phyloP scores from a whole-genome alignment of 176 grass and related monocot species.

The Tuctoria greenei region DNA sequence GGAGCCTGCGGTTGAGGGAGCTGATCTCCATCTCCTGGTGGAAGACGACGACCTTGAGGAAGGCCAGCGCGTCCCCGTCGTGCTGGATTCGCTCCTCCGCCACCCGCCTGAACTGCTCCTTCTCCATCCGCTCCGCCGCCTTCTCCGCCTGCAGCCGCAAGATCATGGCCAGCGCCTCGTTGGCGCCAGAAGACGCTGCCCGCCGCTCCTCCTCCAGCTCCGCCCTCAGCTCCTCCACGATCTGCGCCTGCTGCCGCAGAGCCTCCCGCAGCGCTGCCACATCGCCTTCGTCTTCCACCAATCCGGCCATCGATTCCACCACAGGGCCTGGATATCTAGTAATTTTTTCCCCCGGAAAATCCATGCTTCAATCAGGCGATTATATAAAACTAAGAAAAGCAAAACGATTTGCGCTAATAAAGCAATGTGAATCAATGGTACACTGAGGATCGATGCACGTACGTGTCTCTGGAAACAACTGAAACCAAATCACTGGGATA shows the following conservation, averaged over 20 bases:
- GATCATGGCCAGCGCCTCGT: constrained; percentile 87
- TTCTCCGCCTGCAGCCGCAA: constrained; percentile 79
- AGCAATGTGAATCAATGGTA: neutral
- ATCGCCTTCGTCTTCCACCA: constrained; percentile 47
- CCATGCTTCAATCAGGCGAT: neutral
- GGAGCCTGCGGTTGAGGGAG: constrained; percentile 66
- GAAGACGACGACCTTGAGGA: constrained; percentile 74
- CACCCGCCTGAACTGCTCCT: constrained; percentile 65
- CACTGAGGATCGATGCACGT: no score
- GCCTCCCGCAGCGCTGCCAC: constrained; percentile 60
- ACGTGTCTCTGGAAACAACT: neutral
- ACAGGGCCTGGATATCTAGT: neutral
- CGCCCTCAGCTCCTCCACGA: constrained; percentile 49
- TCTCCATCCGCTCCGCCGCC: constrained; percentile 65
- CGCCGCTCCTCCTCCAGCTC: constrained; percentile 87
- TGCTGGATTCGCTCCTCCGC: constrained; percentile 79
- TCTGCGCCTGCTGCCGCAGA: constrained; percentile 43
- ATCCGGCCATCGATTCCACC: constrained; percentile 34
- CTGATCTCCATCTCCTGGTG: constrained; percentile 77
- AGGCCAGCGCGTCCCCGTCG: constrained; percentile 61
- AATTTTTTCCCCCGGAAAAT: neutral
- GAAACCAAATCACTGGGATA: neutral
- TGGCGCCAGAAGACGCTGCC: constrained; percentile 60
- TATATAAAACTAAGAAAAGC: neutral
- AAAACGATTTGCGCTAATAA: neutral